Evolutionary conservation across 257 asterid genomes (phyloP).

Genomic region (Asclepias syriaca): DNA sequence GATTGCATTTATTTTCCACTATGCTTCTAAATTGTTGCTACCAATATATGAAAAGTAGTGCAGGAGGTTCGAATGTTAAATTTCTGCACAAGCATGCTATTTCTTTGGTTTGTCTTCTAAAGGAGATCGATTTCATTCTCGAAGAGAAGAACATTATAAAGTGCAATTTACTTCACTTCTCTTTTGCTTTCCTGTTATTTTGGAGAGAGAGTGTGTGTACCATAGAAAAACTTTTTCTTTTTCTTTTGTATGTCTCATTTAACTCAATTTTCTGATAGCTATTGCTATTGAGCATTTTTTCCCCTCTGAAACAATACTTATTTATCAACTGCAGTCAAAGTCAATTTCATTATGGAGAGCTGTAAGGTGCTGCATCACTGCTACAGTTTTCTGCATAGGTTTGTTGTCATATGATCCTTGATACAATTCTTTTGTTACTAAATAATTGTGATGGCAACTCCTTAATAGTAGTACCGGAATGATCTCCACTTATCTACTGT

Average conservation of each 20-base stretch:
- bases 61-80: not conserved
- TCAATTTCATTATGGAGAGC: slow-evolving; percentile 83
- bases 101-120: not conserved
- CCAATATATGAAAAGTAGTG: not conserved
- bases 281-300: not conserved
- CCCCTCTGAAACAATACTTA: not conserved
- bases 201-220: not conserved
- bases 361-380: slow-evolving; percentile 43
- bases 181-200: not conserved
- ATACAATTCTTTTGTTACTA: not conserved
- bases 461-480: not conserved
- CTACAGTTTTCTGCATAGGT: slow-evolving; percentile 72
- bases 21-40: not conserved
- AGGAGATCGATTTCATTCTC: not conserved
- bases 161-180: not conserved
- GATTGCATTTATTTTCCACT: slow-evolving; percentile 4
- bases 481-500: slow-evolving; percentile 1
- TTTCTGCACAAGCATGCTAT: not conserved
- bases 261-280: not conserved
- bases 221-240: not conserved
- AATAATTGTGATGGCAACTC: slow-evolving; percentile 8
- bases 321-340: slow-evolving; percentile 50
- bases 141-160: not conserved
- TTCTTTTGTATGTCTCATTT: not conserved
- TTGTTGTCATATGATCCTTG: slow-evolving; percentile 20